Base-by-base conservation (phyloP, 176 grass and related monocot genomes). In the Hordeum vulgare region DNA sequence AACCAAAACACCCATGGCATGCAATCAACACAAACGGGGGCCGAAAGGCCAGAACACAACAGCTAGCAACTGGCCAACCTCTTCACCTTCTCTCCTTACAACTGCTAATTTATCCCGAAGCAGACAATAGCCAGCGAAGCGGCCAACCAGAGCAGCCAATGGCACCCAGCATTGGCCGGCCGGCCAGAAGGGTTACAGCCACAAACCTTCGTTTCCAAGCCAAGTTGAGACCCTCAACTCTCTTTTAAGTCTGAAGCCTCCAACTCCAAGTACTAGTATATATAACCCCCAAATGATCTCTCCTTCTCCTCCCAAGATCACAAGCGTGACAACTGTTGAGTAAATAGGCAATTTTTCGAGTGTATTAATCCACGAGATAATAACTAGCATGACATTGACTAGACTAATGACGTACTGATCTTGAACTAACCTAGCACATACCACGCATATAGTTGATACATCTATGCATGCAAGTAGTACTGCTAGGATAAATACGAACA, bases 121-220 rank as follows among this genome's bases (percentile, higher is more conserved):
- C 60, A 68, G 40, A 49, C 51, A 40, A 75, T 26, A 26, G 54
- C 78, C 78, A 82, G 83, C 78, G 36, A 65, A 57, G 77, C 61
- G 49, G 33, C 74, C 65, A 63, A 17, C 64, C 79, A 27, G 44
- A 69, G 13, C 66, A 62, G 51, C 66, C 75, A 84, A 84, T 58
- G 67, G 12, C 27, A 31, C 60, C 15, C 24, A 54, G 11, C 36
- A 4, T 6, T 8, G 5, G 37, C 37, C 37, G 35, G 35, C 67
- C 35, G 25, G 76, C 82, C 82, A 89, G 87, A 25, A 23, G 70
- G 71, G 29, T 62, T 81, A 83, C 77, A 89, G 71, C 76, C 2
- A 62, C 37, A 76, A 85, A 10, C 77, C 87, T 85, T 89, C 15
- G 69, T 80, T 68, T 61, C 37, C 70, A 80, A 68, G 76, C 49